These are phyloP conservation scores for Moricandia arvensis DNA, from an alignment of 345 rosid species.

Conservation along the genomic window DNA sequence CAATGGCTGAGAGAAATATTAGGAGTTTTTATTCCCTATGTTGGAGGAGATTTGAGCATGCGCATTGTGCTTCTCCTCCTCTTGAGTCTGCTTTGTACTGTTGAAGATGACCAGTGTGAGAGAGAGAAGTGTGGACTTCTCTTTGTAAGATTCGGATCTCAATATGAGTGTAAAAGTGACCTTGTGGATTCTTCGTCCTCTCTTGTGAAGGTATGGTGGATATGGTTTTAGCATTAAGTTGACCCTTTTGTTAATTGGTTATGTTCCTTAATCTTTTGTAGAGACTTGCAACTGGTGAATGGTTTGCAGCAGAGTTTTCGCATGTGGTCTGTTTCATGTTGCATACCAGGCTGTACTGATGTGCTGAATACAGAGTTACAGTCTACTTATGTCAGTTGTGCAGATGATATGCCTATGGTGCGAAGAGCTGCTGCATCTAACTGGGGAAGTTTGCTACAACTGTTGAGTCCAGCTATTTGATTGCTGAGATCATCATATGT, in stretches of 20 bases:
- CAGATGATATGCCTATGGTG: conserved; percentile 98
- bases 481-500: conserved; percentile 78
- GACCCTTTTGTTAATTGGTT: too few species aligned
- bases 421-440: conserved; percentile 95
- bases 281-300: conserved; percentile 94
- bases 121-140: neutral
- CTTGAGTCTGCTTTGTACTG: neutral
- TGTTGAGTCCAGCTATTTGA: conserved; percentile 71
- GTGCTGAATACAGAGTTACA: conserved; percentile 69
- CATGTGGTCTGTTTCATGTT: conserved; percentile 86
- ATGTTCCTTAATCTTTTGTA: conserved; percentile 20
- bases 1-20: neutral
- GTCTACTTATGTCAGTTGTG: conserved; percentile 68
- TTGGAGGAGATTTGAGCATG: neutral
- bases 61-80: neutral
- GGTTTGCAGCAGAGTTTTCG: conserved; percentile 97
- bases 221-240: neutral
- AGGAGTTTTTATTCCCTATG: neutral
- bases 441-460: conserved; percentile 93
- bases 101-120: neutral
- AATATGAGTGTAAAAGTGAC: conserved; percentile 38
- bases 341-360: conserved; percentile 85
- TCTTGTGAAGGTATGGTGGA: conserved; percentile 45
- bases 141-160: neutral
- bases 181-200: conserved; percentile 77